Base-by-base conservation (phyloP, 2,329 filamentous ascomycete species). In the Stagonosporopsis rhizophila region DNA sequence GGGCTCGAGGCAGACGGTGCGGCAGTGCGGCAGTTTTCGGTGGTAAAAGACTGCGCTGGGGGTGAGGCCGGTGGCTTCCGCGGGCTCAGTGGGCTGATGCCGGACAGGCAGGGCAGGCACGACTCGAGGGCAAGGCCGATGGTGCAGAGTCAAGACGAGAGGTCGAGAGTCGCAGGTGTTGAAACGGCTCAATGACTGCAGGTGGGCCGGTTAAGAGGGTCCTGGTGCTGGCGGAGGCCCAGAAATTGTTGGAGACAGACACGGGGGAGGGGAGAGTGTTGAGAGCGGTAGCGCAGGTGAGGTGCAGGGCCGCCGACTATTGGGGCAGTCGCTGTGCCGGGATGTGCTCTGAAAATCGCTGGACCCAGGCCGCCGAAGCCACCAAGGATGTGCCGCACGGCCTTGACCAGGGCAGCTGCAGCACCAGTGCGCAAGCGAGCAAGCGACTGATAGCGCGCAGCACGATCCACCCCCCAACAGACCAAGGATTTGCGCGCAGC, bases 171-270 rank as follows among this genome's bases (percentile, higher is more conserved):
- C 48, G 49, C 52, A 44, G 44, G 59, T 61, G 61, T 64, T 57
- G 56, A 59, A 62, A 40, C 45, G 28, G 57, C 17, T 47, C 47
- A 56, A 58, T 49, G 59, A 58, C 61, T 55, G 64, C 54, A 49
- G 66, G 59, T 56, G 56, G 65, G 62, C 61, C 59, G 60, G 58
- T 67, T 52, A 70, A 69, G 68, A 69, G 70, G 69, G 65, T 60
- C 54, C 57, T 65, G 56, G 69, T 69, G 71, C 73, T 69, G 66
- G 69, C 68, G 67, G 66, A 64, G 72, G 70, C 70, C 70, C 64
- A 62, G 66, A 58, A 57, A 65, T 56, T 64, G 64, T 58, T 65
- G 65, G 66, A 61, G 65, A 63, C 48, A 49, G 34, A 45, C 28
- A 47, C 44, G 54, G 48, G 47, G 61, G 52, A 59, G 58, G 56